phyloP scores from a whole-genome alignment of 768 basidiomycete genomes.

The Strobilomyces dryophilus region DNA sequence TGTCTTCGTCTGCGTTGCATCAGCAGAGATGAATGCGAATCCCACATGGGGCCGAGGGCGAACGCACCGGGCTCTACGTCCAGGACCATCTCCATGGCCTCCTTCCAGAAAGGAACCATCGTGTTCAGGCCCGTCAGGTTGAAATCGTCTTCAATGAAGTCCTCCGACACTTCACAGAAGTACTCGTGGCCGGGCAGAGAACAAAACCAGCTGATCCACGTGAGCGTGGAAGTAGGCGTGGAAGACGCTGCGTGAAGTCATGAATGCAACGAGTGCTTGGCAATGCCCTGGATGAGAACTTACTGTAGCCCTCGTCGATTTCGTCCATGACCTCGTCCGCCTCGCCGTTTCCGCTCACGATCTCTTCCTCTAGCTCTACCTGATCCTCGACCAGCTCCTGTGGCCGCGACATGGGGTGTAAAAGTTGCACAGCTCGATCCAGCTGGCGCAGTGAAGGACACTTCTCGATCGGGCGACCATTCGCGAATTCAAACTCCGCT shows the following conservation, averaged over 20 bases:
- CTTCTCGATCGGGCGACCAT: conserved; percentile 27
- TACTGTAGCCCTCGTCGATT: conserved; percentile 69
- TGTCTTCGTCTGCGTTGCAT: conserved; percentile 69
- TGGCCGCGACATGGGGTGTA: conserved; percentile 35
- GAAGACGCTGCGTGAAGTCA: conserved; percentile 60
- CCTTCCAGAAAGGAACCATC: conserved; percentile 99
- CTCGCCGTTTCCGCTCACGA: conserved; percentile 51
- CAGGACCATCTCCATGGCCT: conserved; percentile 99
- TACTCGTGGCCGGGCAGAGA: conserved; percentile 95
- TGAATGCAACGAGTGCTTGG: conserved; percentile 14
- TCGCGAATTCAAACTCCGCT: conserved; percentile 29
- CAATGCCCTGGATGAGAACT: conserved; percentile 33
- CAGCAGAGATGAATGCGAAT: conserved; percentile 6
- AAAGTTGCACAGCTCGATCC: conserved; percentile 22
- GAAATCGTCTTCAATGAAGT: conserved; percentile 99
- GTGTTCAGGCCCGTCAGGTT: conserved; percentile 94
- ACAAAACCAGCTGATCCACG: conserved; percentile 97
- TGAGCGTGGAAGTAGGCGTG: conserved; percentile 85
- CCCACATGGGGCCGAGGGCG: conserved; percentile 10
- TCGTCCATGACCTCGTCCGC: conserved; percentile 81
- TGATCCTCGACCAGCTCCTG: conserved; percentile 43
- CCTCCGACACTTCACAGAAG: conserved; percentile 96
- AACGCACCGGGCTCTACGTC: conserved; percentile 95
- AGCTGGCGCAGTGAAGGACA: conserved; percentile 18
- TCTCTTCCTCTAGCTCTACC: conserved; percentile 57